Base-by-base conservation (phyloP, 495 filamentous ascomycete genomes). In the Poronia punctata region DNA sequence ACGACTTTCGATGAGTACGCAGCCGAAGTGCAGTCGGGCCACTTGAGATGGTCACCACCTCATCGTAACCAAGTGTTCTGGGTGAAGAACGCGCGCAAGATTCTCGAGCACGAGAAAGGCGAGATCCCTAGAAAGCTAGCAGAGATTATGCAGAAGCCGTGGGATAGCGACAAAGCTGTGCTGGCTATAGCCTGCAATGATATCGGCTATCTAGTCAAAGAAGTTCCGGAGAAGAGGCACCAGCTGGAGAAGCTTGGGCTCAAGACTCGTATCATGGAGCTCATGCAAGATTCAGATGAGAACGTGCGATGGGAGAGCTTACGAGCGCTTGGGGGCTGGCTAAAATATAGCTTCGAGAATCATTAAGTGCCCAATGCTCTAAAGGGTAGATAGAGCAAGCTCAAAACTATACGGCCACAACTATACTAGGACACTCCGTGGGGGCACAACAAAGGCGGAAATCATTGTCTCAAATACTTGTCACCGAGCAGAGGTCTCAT, bases 1-100 rank as follows among this genome's bases (percentile, higher is more conserved):
- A 98, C 93, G 4, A 98, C 90, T 0, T 93, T 98, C 50, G 90
- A 95, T 62, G 82, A 94, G 57, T 98, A 98, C 60, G 84, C 87
- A 9, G 82, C 84, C 29, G 92, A 98, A 64, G 68, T 98, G 23
- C 77, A 84, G 35, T 80, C 85, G 4, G 90, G 92, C 24, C 88
- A 94, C 58, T 74, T 98, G 27, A 80, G 87, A 52, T 98, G 92
- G 92, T 90, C 84, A 7, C 93, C 92, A 24, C 90, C 93, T 3
- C 92, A 98, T 59, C 85, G 88, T 50, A 89, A 84, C 64, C 71
- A 79, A 12, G 74, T 76, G 12, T 98, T 98, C 71, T 98, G 92
- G 92, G 80, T 78, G 33, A 92, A 96, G 45, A 95, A 98, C 49
- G 86, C 93, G n/a, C 80, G 87, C 27, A 78, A 78, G 43, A 96